These are phyloP conservation scores for Coemansia sp. DNA, from an alignment of 192 early-diverging fungal species.

Conservation along the genomic window DNA sequence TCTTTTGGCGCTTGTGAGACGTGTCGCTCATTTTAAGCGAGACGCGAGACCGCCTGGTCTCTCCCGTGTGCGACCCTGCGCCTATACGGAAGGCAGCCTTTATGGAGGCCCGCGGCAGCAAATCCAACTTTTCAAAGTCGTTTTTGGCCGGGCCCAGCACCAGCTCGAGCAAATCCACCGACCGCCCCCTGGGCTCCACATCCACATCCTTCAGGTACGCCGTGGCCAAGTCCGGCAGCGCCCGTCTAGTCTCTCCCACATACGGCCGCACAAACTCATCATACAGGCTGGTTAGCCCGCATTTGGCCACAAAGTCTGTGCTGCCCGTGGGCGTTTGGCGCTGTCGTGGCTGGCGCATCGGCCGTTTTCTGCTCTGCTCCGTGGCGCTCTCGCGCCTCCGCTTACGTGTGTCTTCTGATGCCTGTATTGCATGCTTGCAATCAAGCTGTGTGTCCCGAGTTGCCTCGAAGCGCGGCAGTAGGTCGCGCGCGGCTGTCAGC, in stretches of 20 bases:
- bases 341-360: constrained; percentile 4
- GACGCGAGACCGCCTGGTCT: constrained; percentile 31
- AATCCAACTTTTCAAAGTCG: constrained; percentile 37
- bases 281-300: constrained; percentile 33
- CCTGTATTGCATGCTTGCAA: background rate
- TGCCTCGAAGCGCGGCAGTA: constrained; percentile 34
- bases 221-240: constrained; percentile 31
- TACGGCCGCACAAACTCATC: constrained; percentile 47
- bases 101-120: constrained; percentile 37
- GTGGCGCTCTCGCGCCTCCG: constrained; percentile 14
- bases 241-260: constrained; percentile 1
- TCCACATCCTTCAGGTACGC: constrained; percentile 32
- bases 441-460: background rate
- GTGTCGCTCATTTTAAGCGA: constrained; percentile 20
- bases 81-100: constrained; percentile 31
- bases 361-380: constrained; percentile 5
- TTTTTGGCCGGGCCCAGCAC: constrained; percentile 47
- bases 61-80: constrained; percentile 10
- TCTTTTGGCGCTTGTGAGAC: constrained; percentile 4
- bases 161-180: constrained; percentile 31
- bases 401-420: constrained; percentile 1
- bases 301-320: constrained; percentile 35
- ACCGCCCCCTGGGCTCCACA: background rate
- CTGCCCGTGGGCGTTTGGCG: constrained; percentile 31
- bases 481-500: constrained; percentile 30